phyloP scores from a whole-genome alignment of 2,329 filamentous ascomycete species.

The Sarocladiaceae sp. region DNA sequence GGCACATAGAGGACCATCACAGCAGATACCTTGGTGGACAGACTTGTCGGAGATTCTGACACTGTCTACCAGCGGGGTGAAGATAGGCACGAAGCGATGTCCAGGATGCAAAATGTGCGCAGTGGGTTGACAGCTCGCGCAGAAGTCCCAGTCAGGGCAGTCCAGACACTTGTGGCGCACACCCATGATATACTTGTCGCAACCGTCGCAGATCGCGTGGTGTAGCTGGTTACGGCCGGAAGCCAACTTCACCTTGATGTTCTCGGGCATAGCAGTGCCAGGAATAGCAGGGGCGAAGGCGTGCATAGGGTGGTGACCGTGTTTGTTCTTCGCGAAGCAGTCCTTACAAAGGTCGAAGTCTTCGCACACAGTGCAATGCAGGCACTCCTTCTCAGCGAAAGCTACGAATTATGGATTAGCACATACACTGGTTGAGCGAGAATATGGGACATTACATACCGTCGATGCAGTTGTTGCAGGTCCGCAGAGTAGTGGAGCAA shows the following conservation, averaged over 20 bases:
- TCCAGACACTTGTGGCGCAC: constrained; percentile 94
- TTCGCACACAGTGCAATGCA: constrained; percentile 79
- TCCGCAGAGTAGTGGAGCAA: constrained; percentile 42
- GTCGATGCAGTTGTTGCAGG: constrained; percentile 61
- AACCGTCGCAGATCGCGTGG: constrained; percentile 90
- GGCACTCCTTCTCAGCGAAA: constrained; percentile 70
- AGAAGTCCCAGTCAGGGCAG: constrained; percentile 98
- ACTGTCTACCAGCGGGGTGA: constrained; percentile 55
- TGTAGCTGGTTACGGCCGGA: constrained; percentile 80
- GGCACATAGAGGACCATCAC: constrained; percentile 86
- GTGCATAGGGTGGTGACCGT: constrained; percentile 90
- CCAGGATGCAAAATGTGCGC: constrained; percentile 68
- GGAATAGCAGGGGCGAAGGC: constrained; percentile 66
- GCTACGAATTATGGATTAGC: constrained; percentile 39
- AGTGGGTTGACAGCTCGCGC: constrained; percentile 66
- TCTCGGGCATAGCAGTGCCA: constrained; percentile 55
- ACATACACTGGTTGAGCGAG: neutral
- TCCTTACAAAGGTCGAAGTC: constrained; percentile 89
- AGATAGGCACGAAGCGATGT: constrained; percentile 87
- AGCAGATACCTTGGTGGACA: constrained; percentile 82
- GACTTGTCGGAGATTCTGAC: constrained; percentile 22
- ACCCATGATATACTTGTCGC: constrained; percentile 81
- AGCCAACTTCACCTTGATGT: constrained; percentile 64
- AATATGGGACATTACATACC: neutral
- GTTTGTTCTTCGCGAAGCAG: constrained; percentile 72